Conservation (phyloP, 192 early-diverging fungal species). For the Linderina pennispora region DNA sequence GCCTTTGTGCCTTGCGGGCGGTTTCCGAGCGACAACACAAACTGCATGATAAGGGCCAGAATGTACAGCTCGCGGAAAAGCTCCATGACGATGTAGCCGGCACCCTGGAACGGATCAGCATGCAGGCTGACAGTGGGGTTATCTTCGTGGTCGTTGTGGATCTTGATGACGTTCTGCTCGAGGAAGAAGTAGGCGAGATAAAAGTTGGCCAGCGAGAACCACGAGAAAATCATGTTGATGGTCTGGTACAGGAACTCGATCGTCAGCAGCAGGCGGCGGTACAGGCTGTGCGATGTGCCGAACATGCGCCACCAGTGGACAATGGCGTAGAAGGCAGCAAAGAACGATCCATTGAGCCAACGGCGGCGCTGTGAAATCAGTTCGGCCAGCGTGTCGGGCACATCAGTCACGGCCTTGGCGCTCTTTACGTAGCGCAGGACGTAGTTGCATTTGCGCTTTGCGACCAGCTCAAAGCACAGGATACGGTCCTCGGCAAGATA, state of each 20-base stretch:
- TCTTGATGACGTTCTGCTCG: conserved; percentile 45
- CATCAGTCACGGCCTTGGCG: conserved; percentile 90
- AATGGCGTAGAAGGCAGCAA: conserved; percentile 84
- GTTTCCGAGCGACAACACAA: conserved; percentile 92
- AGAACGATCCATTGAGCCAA: conserved; percentile 96
- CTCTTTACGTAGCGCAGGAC: conserved; percentile 83
- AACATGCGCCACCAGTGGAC: conserved; percentile 74
- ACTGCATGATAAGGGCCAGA: conserved; percentile 70
- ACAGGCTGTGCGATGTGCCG: conserved; percentile 64
- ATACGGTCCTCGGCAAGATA: conserved; percentile 92
- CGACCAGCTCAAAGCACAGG: conserved; percentile 89
- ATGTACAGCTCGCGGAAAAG: conserved; percentile 72
- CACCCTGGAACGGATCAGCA: conserved; percentile 55
- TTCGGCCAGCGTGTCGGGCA: conserved; percentile 82
- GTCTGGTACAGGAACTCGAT: conserved; percentile 79
- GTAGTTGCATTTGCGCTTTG: conserved; percentile 73
- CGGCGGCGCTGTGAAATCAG: conserved; percentile 95
- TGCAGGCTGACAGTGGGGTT: conserved; percentile 35
- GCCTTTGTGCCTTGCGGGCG: conserved; percentile 86
- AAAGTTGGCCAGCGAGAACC: conserved; percentile 89
- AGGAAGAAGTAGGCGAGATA: conserved; percentile 90
- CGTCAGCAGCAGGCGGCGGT: conserved; percentile 66
- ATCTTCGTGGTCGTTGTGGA: conserved; percentile 22
- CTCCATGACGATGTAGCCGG: conserved; percentile 56
- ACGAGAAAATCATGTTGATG: conserved; percentile 78